Percentiles rank a stretch among this genome's conserved stretches.
Evolutionary conservation across 2,329 filamentous ascomycete species (phyloP).

Genomic region (Trichoderma koningii): DNA sequence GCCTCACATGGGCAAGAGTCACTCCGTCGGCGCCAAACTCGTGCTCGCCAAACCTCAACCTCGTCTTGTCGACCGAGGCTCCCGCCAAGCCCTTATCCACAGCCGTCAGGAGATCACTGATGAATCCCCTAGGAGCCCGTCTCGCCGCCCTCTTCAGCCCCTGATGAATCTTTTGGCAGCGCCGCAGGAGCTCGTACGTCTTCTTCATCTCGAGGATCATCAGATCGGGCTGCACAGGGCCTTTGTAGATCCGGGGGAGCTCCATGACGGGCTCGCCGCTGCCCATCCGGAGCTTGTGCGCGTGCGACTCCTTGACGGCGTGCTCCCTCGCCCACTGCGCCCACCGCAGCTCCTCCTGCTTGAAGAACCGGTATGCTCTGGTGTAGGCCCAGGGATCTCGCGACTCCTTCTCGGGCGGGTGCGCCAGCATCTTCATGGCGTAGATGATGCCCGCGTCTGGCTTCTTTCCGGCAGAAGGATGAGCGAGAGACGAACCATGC

Average conservation of each 20-base stretch:
- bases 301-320: constrained; percentile 30
- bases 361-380: constrained; percentile 33
- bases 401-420: constrained; percentile 32
- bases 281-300: constrained; percentile 9
- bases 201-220: constrained; percentile 35
- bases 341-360: constrained; percentile 31
- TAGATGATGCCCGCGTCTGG: constrained; percentile 34
- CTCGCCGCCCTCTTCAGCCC: constrained; percentile 28
- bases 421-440: constrained; percentile 29
- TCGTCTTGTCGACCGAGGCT: neutral
- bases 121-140: constrained; percentile 30
- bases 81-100: constrained; percentile 27
- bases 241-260: constrained; percentile 34
- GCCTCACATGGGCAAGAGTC: constrained; percentile 29
- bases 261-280: constrained; percentile 32
- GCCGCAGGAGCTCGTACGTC: constrained; percentile 27
- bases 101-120: constrained; percentile 26
- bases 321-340: constrained; percentile 29
- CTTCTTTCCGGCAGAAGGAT: constrained; percentile 5
- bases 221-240: constrained; percentile 29
- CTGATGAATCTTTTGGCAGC: constrained; percentile 29
- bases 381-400: constrained; percentile 37
- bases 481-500: constrained; percentile 43
- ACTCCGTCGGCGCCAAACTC: constrained; percentile 13
- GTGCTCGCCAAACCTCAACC: constrained; percentile 28